Percentiles rank a stretch among this genome's conserved stretches.
phyloP scores from a whole-genome alignment of 1,139 yeast species.

The Nakaseomyces kungkrabaensis region DNA sequence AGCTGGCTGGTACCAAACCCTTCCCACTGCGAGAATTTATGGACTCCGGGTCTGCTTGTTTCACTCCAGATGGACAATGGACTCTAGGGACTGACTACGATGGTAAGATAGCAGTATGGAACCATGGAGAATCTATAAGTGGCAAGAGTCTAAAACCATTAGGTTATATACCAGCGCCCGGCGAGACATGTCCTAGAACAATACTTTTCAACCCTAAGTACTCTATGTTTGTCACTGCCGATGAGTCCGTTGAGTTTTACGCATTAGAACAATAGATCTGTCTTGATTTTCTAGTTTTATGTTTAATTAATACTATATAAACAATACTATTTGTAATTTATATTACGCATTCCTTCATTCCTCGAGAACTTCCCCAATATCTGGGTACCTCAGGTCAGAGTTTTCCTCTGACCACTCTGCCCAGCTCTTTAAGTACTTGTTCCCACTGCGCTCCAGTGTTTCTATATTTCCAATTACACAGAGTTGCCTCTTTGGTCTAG shows the following conservation, averaged over 20 bases:
- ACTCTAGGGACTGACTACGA: constrained; percentile 54
- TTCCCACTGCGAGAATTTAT: constrained; percentile 40
- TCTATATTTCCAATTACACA: constrained; percentile 84
- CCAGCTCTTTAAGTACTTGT: constrained; percentile 56
- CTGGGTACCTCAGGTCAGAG: constrained; percentile 64
- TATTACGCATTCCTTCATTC: background rate
- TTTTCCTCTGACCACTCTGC: constrained; percentile 58
- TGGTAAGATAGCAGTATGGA: constrained; percentile 54
- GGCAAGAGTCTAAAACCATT: constrained; percentile 24
- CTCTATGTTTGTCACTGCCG: constrained; percentile 75
- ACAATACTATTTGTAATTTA: background rate
- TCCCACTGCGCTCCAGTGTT: constrained; percentile 36
- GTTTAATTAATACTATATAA: constrained; percentile 23
- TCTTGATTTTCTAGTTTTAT: background rate
- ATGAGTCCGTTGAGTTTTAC: constrained; percentile 34
- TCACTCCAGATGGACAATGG: constrained; percentile 74
- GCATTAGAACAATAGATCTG: constrained; percentile 8
- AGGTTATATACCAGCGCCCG: constrained; percentile 26
- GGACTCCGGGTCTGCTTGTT: constrained; percentile 51
- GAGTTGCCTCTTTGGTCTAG: constrained; percentile 78
- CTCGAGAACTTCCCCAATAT: constrained; percentile 28
- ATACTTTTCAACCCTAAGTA: constrained; percentile 70
- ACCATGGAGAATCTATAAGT: constrained; percentile 35
- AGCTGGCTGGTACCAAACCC: constrained; percentile 37
- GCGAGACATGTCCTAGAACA: constrained; percentile 43